phyloP scores from a whole-genome alignment of 257 asterid species.

The Haberlea rhodopensis region DNA sequence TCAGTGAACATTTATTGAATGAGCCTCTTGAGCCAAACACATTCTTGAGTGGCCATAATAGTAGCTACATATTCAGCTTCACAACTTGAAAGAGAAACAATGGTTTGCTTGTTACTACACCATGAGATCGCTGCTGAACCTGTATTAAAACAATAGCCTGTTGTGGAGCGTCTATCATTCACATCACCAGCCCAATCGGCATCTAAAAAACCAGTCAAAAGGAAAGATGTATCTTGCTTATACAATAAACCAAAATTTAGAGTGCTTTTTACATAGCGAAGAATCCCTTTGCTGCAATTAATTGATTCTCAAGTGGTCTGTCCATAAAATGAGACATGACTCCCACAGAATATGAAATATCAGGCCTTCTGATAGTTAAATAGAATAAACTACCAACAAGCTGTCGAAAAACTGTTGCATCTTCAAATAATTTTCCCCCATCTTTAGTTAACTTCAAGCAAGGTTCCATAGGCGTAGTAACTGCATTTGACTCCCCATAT shows the following conservation, averaged over 20 bases:
- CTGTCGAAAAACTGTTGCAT: conserved; percentile 15
- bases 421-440: conserved; percentile 21
- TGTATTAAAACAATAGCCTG: conserved; percentile 10
- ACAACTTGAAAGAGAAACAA: conserved; percentile 24
- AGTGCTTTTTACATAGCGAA: conserved; percentile 22
- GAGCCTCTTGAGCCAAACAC: conserved; percentile 26
- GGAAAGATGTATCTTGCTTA: neutral
- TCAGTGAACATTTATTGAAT: neutral
- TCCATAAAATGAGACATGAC: conserved; percentile 32
- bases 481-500: conserved; percentile 30
- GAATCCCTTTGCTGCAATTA: conserved; percentile 26
- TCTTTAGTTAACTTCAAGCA: conserved; percentile 21
- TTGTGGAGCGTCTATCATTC: conserved; percentile 25
- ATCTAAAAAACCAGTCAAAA: conserved; percentile 24
- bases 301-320: neutral
- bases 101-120: conserved; percentile 27
- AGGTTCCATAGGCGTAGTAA: conserved; percentile 29
- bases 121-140: conserved; percentile 25
- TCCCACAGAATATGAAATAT: conserved; percentile 24
- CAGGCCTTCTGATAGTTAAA: conserved; percentile 27
- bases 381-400: conserved; percentile 33
- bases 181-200: conserved; percentile 30
- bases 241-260: conserved; percentile 19
- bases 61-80: conserved; percentile 31
- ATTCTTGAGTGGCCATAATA: conserved; percentile 28